Base-by-base conservation (phyloP, 208 protist genomes). In the Trypanosoma melophagium region DNA sequence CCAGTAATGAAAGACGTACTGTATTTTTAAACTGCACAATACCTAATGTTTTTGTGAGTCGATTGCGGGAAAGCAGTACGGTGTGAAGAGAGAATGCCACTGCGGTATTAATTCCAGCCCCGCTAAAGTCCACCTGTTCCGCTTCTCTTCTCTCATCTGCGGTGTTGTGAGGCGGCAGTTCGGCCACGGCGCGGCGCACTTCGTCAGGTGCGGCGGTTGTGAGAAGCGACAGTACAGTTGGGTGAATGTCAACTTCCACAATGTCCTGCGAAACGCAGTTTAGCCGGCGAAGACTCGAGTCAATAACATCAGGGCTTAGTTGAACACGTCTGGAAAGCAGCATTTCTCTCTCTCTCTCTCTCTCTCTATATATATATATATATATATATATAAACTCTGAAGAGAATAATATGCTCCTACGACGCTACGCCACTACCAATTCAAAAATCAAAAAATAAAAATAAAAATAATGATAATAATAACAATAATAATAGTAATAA, bases 21-120 rank as follows among this genome's bases (percentile, higher is more conserved):
- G 90, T 84, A 60, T 90, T 81, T 44, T 74, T 75, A 69, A 96
- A 96, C 76, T 94, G 88, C 24, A 94, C 74, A 12, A 90, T 66
- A 45, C 91, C 91, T 0, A 94, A 55, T 1, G 87, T 58, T 42
- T 16, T 80, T 22, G 64, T 60, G 41, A 96, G 71, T n/a, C 65
- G 51, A 68, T 96, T 96, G 19, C 84, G 85, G 7, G 85, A 90
- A 25, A 96, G 85, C 12, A 92, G 67, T 7, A 96, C 75, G 14
- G 87, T 93, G 69, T 89, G 83, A 12, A 96, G 74, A 9, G 77
- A 86, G 49, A 90, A 73, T 22, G 87, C 86, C 14, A 90, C 70
- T 7, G 78, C 81, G 3, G 90, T 62, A 63, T 93, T 96, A 60
- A 75, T 60, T 28, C 74, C 67, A 19, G 14, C 41, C n/a, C 17